A percentile compares a stretch with the other conserved stretches of the same genome.
phyloP scores from a whole-genome alignment of 805 yeast genomes.

The Ogataea chonburiensis region DNA sequence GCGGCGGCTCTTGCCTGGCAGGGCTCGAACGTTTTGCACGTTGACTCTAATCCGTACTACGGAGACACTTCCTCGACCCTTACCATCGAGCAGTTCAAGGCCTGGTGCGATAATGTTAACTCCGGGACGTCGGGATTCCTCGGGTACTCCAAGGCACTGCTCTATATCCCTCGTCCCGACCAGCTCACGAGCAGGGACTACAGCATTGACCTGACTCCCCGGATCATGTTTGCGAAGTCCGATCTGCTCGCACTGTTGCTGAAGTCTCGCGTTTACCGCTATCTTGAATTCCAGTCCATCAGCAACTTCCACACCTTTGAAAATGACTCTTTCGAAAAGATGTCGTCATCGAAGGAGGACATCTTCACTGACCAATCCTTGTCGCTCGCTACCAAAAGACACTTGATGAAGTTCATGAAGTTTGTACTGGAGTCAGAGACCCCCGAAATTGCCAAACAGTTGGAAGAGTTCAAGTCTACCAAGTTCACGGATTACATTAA shows the following conservation, averaged over 20 bases:
- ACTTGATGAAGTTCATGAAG: constrained; percentile 87
- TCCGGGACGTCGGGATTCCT: constrained; percentile 34
- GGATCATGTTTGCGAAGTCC: constrained; percentile 84
- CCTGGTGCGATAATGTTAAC: constrained; percentile 79
- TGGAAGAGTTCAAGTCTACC: constrained; percentile 54
- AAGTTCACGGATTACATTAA: constrained; percentile 60
- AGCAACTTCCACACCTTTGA: constrained; percentile 92
- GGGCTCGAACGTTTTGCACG: constrained; percentile 91
- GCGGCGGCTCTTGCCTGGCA: constrained; percentile 98
- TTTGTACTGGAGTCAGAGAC: constrained; percentile 73
- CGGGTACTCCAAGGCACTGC: constrained; percentile 57
- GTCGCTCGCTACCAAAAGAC: constrained; percentile 71
- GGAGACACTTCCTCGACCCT: constrained; percentile 88
- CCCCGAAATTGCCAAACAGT: constrained; percentile 39
- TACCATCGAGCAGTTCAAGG: constrained; percentile 79
- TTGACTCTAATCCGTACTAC: constrained; percentile 80
- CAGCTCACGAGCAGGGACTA: constrained; percentile 66
- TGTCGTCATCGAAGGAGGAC: constrained; percentile 85
- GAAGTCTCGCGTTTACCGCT: constrained; percentile 84
- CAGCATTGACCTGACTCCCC: constrained; percentile 86
- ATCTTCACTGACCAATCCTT: constrained; percentile 87
- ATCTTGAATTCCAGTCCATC: constrained; percentile 87
- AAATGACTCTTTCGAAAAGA: constrained; percentile 83
- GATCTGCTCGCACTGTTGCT: constrained; percentile 77
- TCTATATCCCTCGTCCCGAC: constrained; percentile 70